Base-by-base conservation (phyloP, 768 basidiomycete genomes). In the Tylopilus subfusipes region DNA sequence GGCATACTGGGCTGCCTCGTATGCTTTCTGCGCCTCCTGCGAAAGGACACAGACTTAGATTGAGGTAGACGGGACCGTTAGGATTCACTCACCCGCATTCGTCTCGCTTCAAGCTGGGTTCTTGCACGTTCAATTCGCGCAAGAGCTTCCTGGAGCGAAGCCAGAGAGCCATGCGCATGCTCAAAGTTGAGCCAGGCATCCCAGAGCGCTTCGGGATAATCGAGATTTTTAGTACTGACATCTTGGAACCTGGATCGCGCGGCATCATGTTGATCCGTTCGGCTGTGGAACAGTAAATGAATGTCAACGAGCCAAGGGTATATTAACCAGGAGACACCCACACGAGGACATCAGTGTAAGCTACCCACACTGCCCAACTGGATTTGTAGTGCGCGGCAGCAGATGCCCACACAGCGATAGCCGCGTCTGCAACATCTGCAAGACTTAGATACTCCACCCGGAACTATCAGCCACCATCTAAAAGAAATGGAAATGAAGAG, bases 181-280 rank as follows among this genome's bases (percentile, higher is more conserved):
- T 98, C 96, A 63, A 98, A 97, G n/a, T 78, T 72, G 18, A 86
- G 64, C 90, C 92, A 96, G 1, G 90, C 86, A 52, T 94, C 91
- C 85, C 91, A 96, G 9, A 98, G 75, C 11, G 86, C 88, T 69
- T 99, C 96, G 0, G 97, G 94, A 88, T 94, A 98, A 70, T 99
- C 96, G 36, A 98, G 62, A 47, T 86, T 82, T 67, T 88, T 88
- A 42, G 76, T 74, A 27, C 84, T 80, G 5, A 89, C 75, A 55
- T 85, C 83, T 39, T 74, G 70, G 68, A 91, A 96, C 8, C 83
- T 73, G 22, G 78, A 74, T 38, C 93, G 83, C 3, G 88, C 88
- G 43, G 80, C 73, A 16, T 83, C 78, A 48, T 82, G 73, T 59
- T 74, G 75, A 54, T 78, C 76, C 33, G 78, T 71, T 66, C 81